A percentile compares a stretch with the other conserved stretches of the same genome.
These are phyloP conservation scores for Salvia sclarea DNA, from an alignment of 305 asterid genomes.

Conservation along the genomic window DNA sequence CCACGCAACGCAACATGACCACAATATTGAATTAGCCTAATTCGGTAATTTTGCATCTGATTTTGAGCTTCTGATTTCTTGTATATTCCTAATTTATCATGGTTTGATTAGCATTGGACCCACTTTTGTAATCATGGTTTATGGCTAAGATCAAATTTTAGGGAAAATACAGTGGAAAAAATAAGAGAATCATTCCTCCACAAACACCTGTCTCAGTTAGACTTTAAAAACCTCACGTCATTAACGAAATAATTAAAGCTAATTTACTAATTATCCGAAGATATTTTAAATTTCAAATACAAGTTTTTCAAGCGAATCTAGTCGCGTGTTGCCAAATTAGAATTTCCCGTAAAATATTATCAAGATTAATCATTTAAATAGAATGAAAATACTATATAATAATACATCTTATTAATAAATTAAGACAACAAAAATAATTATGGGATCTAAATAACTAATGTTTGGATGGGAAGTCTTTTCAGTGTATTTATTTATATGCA, in stretches of 20 bases:
- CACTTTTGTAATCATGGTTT: constrained; percentile 4
- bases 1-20: not conserved
- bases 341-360: too few relatives aligned
- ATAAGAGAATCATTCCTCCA: not conserved
- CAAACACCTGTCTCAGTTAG: constrained; percentile 25
- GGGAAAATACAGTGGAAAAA: not conserved
- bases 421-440: too few relatives aligned
- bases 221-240: constrained; percentile 22
- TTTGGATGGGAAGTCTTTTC: not conserved
- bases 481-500: not conserved
- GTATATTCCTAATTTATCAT: not conserved
- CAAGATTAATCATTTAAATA: too few relatives aligned
- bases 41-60: not conserved
- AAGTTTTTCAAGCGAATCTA: too few relatives aligned
- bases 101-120: not conserved
- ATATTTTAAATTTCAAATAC: not conserved
- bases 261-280: not conserved
- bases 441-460: too few relatives aligned
- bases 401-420: too few relatives aligned
- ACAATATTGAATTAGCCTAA: not conserved
- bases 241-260: not conserved
- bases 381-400: too few relatives aligned
- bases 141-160: not conserved
- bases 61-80: not conserved
- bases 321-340: too few relatives aligned